Conservation (phyloP, 2,329 filamentous ascomycete species). For the Colletotrichum somersetense region DNA sequence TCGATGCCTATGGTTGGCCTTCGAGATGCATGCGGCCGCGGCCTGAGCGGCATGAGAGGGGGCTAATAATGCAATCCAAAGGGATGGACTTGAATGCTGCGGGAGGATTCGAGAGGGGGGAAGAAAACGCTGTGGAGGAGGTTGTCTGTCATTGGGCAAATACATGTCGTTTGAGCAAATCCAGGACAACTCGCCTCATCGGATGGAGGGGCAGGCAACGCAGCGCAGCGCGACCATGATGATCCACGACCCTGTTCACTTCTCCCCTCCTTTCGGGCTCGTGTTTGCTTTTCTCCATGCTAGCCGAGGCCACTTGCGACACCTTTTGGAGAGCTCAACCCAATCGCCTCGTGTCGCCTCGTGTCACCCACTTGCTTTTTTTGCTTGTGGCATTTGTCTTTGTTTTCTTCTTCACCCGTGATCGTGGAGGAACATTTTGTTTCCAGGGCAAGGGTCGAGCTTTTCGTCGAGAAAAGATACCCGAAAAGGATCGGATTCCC, state of each 20-base stretch:
- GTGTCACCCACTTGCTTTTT: not conserved
- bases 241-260: not conserved
- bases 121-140: not conserved
- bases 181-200: not conserved
- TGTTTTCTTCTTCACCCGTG: not conserved
- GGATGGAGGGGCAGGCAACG: not conserved
- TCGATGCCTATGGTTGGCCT: not conserved
- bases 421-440: not conserved
- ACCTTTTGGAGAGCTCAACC: not conserved
- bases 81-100: conserved; percentile 23
- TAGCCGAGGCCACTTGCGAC: not conserved
- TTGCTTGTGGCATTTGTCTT: not conserved
- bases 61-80: conserved; percentile 22
- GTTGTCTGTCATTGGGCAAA: not conserved
- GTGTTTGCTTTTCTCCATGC: not conserved
- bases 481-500: not conserved
- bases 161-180: not conserved
- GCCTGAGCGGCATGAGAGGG: conserved; percentile 1
- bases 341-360: not conserved
- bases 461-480: not conserved
- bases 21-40: conserved; percentile 24
- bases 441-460: not conserved
- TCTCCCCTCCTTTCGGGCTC: not conserved
- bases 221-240: too few relatives aligned
- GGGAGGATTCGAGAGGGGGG: not conserved